These are phyloP conservation scores for Cystobasidium sp. DNA, from an alignment of 1,284 basidiomycete species.

Conservation along the genomic window DNA sequence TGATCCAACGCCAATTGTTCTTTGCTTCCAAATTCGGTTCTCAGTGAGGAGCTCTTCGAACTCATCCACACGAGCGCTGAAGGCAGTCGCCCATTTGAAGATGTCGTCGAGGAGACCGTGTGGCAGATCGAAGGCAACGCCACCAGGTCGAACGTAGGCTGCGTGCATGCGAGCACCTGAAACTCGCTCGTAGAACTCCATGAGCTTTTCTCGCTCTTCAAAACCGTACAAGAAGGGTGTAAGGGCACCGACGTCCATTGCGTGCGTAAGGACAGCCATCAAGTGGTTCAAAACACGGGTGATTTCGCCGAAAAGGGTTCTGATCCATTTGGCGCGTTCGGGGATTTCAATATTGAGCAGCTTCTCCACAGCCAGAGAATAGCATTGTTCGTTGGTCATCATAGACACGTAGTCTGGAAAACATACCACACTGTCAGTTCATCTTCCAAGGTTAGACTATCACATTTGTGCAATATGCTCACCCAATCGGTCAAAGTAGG, in stretches of 20 bases:
- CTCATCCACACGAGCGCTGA: slow-evolving; percentile 83
- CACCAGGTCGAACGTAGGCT: slow-evolving; percentile 97
- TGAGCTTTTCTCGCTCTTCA: slow-evolving; percentile 99
- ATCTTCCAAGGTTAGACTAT: no score
- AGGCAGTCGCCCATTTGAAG: slow-evolving; percentile 97
- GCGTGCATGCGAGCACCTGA: slow-evolving; percentile 96
- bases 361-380: slow-evolving; percentile 96
- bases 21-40: slow-evolving; percentile 97
- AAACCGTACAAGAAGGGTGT: slow-evolving; percentile 99
- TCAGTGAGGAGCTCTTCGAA: slow-evolving; percentile 97
- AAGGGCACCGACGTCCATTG: slow-evolving; percentile 95
- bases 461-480: neutral
- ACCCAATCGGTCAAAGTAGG: slow-evolving; percentile 92
- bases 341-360: slow-evolving; percentile 97
- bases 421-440: neutral
- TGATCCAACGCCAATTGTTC: slow-evolving; percentile 86
- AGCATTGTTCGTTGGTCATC: slow-evolving; percentile 98
- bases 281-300: slow-evolving; percentile 95
- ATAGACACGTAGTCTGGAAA: slow-evolving; percentile 89
- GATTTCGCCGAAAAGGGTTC: slow-evolving; percentile 95
- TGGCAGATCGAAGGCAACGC: slow-evolving; percentile 96
- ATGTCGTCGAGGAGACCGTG: slow-evolving; percentile 97
- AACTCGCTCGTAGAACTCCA: slow-evolving; percentile 99
- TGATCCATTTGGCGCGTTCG: slow-evolving; percentile 98
- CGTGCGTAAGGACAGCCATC: slow-evolving; percentile 96